Percentiles rank a stretch among this genome's conserved stretches.
Evolutionary conservation across 2,329 filamentous ascomycete genomes (phyloP).

Genomic region (Capronia coronata): DNA sequence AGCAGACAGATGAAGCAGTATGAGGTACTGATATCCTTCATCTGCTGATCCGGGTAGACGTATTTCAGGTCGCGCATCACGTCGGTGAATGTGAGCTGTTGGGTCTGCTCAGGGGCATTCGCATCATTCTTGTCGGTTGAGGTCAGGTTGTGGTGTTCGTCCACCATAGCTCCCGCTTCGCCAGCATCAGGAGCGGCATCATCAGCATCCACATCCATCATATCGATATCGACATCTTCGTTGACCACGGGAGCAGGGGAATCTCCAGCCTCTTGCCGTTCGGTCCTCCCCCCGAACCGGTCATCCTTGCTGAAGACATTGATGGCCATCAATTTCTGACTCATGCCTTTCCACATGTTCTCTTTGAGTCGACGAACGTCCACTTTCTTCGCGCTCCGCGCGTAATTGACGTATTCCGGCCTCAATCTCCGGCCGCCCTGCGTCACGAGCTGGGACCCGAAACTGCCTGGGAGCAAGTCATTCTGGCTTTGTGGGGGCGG

Average conservation of each 20-base stretch:
- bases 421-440: constrained; percentile 52
- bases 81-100: constrained; percentile 73
- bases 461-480: constrained; percentile 46
- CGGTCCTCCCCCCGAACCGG: constrained; percentile 26
- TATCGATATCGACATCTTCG: constrained; percentile 26
- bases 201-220: constrained; percentile 28
- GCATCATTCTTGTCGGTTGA: no score
- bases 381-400: constrained; percentile 60
- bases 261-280: constrained; percentile 30
- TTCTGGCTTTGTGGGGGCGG: constrained; percentile 3
- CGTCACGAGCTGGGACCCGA: constrained; percentile 57
- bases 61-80: constrained; percentile 83
- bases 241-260: not conserved
- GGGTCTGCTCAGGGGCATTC: no score
- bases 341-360: constrained; percentile 60
- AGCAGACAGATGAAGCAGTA: constrained; percentile 89
- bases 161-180: no score
- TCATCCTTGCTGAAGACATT: constrained; percentile 32
- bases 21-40: constrained; percentile 91
- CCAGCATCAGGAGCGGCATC: no score
- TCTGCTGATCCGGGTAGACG: constrained; percentile 76
- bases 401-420: constrained; percentile 61
- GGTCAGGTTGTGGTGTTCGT: no score
- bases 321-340: constrained; percentile 35
- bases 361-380: constrained; percentile 59